Evolutionary conservation across 2,329 filamentous ascomycete species (phyloP).

Genomic region (Juglanconis juglandina): DNA sequence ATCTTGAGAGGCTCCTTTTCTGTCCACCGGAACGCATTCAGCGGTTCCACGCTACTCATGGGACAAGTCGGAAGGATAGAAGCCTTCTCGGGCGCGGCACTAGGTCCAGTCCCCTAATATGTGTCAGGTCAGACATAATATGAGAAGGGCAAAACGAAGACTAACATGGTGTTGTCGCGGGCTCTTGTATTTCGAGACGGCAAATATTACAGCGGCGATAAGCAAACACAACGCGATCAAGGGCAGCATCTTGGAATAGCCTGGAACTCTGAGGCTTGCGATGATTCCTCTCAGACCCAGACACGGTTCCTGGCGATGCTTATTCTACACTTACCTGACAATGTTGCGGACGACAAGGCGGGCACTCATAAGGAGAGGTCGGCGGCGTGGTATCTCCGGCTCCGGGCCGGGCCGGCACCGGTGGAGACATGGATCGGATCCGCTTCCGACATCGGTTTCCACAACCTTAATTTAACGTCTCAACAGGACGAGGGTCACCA

Average conservation of each 20-base stretch:
- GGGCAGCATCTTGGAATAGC: background rate
- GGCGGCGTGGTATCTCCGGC: background rate
- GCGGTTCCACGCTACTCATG: slow-evolving; percentile 24
- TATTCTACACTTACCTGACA: background rate
- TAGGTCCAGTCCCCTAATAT: background rate
- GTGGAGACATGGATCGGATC: background rate
- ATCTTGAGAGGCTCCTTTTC: slow-evolving; percentile 35
- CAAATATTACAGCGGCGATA: background rate
- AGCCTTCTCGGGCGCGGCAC: background rate
- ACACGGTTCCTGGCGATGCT: background rate
- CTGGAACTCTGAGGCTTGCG: background rate
- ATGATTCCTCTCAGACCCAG: background rate
- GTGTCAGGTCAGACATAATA: too few relatives aligned
- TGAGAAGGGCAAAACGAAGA: background rate
- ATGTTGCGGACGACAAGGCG: background rate
- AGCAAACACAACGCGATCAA: background rate
- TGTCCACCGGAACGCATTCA: slow-evolving; percentile 38
- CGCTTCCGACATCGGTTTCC: slow-evolving; percentile 4
- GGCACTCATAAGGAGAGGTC: background rate
- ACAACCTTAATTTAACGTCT: background rate
- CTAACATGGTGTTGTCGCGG: background rate
- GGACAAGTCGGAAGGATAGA: background rate
- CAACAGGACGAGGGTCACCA: too few relatives aligned
- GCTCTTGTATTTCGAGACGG: background rate
- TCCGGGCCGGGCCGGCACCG: background rate